Evolutionary conservation across 1,139 yeast species (phyloP), one percentile per base, ranked within the genome.

Genomic region (Debaryomyces subglobosus): DNA sequence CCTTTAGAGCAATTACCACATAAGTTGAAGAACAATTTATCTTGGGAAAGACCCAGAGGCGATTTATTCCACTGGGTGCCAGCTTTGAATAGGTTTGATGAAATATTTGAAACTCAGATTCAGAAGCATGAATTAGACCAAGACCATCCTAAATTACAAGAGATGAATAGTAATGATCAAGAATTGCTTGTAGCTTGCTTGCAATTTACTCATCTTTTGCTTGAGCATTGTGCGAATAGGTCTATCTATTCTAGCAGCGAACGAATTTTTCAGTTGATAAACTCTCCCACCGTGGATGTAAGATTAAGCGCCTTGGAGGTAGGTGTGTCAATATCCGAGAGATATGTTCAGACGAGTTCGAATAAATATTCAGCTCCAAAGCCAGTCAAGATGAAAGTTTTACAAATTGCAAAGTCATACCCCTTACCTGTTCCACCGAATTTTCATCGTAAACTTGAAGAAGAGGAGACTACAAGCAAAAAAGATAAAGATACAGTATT

Each of bases 31-130:
- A 56, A 54, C 12, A 67, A 76, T 51, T 55, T 69, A 51, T 48
- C 45, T 34, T 86, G 94, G 92, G 79, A 81, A 52, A 72, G 86
- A 40, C 87, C 92, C 2, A 74, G 84, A 50, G 91, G 90, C 25
- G 92, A 89, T 56, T 66, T 92, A 40, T 79, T 79, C 55, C 86
- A 85, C 52, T 92, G 96, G 96, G 78, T 89, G 18, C 79, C 86
- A 0, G 81, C 89, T 1, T 71, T 92, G 55, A 87, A 91, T 64
- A 74, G 86, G 55, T 83, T 91, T 58, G 97, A 91, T 62, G 78
- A 73, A 12, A 76, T 89, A 16, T 70, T 89, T 49, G 88, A 84
- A 47, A 56, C 58, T 4, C 68, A 78, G 36, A 79, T 86, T 23
- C 65, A 67, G 12, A 80, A 80, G 53, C 87, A 89, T 59, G 76